phyloP scores from a whole-genome alignment of 352 stramenopile species.

The Phytophthora megakarya region DNA sequence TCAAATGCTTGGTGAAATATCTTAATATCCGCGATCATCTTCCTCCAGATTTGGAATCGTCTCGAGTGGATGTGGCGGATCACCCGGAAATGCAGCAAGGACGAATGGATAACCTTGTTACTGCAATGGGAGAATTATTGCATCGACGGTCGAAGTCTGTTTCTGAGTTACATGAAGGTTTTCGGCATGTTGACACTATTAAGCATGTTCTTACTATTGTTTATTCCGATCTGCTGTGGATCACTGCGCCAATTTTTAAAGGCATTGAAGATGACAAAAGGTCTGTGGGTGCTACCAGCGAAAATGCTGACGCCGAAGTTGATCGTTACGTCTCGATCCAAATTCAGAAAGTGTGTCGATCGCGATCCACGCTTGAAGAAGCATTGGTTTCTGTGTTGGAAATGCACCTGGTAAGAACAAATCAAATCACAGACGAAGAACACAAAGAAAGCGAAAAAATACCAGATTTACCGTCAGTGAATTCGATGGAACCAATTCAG shows the following conservation, averaged over 20 bases:
- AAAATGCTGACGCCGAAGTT: conserved; percentile 6
- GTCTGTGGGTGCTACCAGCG: not conserved
- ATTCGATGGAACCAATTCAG: conserved; percentile 70
- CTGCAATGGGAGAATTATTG: conserved; percentile 49
- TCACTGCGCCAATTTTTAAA: conserved; percentile 68
- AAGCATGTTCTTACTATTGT: conserved; percentile 70
- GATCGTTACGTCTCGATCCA: conserved; percentile 26
- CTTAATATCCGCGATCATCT: conserved; percentile 73
- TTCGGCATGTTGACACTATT: conserved; percentile 65
- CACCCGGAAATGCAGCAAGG: conserved; percentile 11
- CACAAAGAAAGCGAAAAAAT: conserved; percentile 36
- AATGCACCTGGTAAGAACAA: conserved; percentile 70
- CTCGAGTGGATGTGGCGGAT: conserved; percentile 1
- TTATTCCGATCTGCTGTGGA: conserved; percentile 80
- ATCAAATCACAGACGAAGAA: conserved; percentile 31
- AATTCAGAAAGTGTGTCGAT: conserved; percentile 48
- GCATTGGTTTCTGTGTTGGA: conserved; percentile 65
- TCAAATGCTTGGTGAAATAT: conserved; percentile 67
- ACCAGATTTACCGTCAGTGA: conserved; percentile 21
- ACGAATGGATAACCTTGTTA: conserved; percentile 47
- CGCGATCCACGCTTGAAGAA: conserved; percentile 59
- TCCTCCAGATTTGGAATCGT: conserved; percentile 31
- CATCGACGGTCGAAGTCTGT: conserved; percentile 55
- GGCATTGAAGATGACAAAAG: conserved; percentile 36
- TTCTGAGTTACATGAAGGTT: conserved; percentile 48